Conservation (phyloP, 2,329 filamentous ascomycete genomes). For the Rhynchosporium secalis region DNA sequence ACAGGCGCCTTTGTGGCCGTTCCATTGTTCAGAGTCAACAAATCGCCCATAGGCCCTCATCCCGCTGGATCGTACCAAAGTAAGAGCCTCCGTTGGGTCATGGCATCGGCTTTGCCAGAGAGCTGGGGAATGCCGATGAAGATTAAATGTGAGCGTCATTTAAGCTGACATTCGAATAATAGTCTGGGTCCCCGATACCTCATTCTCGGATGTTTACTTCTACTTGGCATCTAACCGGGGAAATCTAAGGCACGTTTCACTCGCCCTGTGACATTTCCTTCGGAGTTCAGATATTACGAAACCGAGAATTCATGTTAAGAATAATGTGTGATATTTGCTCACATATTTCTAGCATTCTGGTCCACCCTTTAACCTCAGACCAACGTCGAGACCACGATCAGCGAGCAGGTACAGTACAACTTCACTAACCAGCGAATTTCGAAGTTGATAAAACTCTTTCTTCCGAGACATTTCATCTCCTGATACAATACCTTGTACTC, state of each 20-base stretch:
- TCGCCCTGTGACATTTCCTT: neutral
- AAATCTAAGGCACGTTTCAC: slow-evolving; percentile 10
- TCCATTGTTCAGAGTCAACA: slow-evolving; percentile 14
- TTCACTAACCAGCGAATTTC: no score
- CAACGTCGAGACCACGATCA: slow-evolving; percentile 17
- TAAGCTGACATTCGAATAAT: neutral
- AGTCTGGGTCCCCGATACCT: slow-evolving; percentile 18
- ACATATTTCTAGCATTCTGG: slow-evolving; percentile 8
- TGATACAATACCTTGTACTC: no score
- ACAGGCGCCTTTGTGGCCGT: slow-evolving; percentile 18
- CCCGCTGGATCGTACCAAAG: slow-evolving; percentile 17
- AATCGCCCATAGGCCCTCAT: slow-evolving; percentile 17
- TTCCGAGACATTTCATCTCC: no score
- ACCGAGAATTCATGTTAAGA: neutral
- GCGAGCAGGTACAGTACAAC: neutral
- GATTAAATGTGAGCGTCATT: neutral
- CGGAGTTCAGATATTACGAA: neutral
- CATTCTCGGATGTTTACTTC: slow-evolving; percentile 19
- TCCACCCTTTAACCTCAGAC: slow-evolving; percentile 16
- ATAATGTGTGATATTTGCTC: neutral
- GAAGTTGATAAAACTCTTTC: no score
- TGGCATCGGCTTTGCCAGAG: neutral
- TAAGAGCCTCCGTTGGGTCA: neutral
- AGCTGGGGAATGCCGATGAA: neutral
- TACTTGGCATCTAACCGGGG: slow-evolving; percentile 18